Percentiles rank a stretch among this genome's conserved stretches.
Conservation (phyloP, 2,329 filamentous ascomycete genomes). For the Reticulascus tulasneorum region DNA sequence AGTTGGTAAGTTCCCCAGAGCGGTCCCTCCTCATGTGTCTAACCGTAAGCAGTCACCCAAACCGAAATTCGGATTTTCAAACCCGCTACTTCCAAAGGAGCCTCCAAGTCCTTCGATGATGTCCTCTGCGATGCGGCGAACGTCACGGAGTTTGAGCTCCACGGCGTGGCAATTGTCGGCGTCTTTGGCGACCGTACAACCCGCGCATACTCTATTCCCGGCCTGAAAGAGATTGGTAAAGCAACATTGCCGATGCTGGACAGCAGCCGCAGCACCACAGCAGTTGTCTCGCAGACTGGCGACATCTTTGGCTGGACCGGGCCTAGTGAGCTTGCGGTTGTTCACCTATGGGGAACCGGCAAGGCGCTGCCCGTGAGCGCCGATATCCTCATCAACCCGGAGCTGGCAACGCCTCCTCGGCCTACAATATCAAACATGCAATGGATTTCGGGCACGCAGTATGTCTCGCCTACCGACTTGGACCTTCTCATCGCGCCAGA, state of each 20-base stretch:
- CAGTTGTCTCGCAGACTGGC: conserved; percentile 71
- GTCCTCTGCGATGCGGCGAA: conserved; percentile 75
- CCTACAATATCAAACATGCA: conserved; percentile 94
- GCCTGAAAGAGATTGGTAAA: conserved; percentile 75
- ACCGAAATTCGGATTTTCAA: conserved; percentile 85
- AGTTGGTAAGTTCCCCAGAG: conserved; percentile 49
- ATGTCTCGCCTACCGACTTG: conserved; percentile 80
- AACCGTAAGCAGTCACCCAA: conserved; percentile 47
- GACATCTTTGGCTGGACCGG: conserved; percentile 86
- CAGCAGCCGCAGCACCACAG: conserved; percentile 63
- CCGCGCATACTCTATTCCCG: conserved; percentile 82
- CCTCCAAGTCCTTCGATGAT: conserved; percentile 84
- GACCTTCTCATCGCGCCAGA: conserved; percentile 87
- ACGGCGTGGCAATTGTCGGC: conserved; percentile 75
- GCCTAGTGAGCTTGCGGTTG: conserved; percentile 75
- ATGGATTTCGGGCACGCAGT: conserved; percentile 94
- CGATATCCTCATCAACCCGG: conserved; percentile 78
- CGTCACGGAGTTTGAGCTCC: conserved; percentile 69
- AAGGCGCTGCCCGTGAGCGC: conserved; percentile 55
- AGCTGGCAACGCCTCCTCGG: conserved; percentile 68
- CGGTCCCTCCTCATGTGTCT: conserved; percentile 12
- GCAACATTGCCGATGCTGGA: conserved; percentile 68
- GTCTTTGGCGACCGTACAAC: conserved; percentile 80
- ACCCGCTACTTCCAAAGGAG: conserved; percentile 81
- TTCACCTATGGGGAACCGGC: conserved; percentile 82